Percentiles rank a stretch among this genome's conserved stretches.
phyloP scores from a whole-genome alignment of 495 filamentous ascomycete genomes.

The Hyaloscypha hepaticicola region DNA sequence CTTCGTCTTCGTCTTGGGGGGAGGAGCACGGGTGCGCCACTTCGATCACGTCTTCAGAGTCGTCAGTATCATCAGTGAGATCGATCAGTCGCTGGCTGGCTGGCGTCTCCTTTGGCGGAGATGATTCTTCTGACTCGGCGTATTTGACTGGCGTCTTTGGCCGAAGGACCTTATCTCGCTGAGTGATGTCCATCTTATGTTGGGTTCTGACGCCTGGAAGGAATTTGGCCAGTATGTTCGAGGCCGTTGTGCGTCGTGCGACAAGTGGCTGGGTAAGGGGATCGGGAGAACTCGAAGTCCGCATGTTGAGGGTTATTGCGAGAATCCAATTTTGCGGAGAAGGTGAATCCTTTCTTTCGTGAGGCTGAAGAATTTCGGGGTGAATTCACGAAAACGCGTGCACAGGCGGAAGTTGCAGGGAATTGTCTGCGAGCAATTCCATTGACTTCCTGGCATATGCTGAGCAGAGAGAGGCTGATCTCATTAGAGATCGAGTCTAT shows the following conservation, averaged over 20 bases:
- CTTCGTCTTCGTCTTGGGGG: conserved; percentile 16
- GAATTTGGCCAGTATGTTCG: conserved; percentile 27
- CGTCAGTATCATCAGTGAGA: conserved; percentile 17
- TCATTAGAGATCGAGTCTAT: not conserved
- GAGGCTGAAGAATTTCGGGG: not conserved
- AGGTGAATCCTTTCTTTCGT: not conserved
- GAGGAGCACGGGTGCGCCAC: conserved; percentile 1
- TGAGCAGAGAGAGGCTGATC: not conserved
- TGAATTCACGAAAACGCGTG: not conserved
- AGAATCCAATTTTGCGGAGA: not conserved
- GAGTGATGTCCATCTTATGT: conserved; percentile 30
- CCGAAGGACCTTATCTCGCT: not conserved
- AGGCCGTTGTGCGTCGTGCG: conserved; percentile 17
- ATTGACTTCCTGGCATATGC: not conserved
- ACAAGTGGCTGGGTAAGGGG: not conserved
- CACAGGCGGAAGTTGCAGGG: not conserved
- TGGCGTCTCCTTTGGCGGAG: not conserved
- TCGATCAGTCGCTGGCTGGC: conserved; percentile 16
- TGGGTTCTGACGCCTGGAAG: conserved; percentile 17
- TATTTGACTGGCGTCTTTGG: conserved; percentile 7
- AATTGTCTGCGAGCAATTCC: not conserved
- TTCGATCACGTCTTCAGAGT: conserved; percentile 21
- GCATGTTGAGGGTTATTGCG: not conserved
- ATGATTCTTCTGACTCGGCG: conserved; percentile 5
- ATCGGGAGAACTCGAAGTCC: conserved; percentile 4